Percentiles rank a stretch among this genome's conserved stretches.
Evolutionary conservation across 73 alveolate species (phyloP).

Genomic region (Paramecium tetraurelia): DNA sequence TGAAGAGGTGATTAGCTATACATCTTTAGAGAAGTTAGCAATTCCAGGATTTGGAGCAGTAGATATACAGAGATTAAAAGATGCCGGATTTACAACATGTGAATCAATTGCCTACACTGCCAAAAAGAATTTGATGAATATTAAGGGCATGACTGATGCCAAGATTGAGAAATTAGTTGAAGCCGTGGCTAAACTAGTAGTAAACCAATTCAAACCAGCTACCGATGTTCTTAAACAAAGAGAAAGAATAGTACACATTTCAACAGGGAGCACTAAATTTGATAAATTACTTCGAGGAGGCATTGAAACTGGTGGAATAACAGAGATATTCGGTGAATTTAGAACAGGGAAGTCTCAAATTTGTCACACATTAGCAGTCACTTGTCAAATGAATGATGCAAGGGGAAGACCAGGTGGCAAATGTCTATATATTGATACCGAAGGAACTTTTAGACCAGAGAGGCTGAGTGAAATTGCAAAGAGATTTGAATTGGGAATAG

Average conservation of each 20-base stretch:
- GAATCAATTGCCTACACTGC: slow-evolving; percentile 86
- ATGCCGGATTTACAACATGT: slow-evolving; percentile 91
- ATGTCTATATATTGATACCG: slow-evolving; percentile 95
- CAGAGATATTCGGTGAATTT: slow-evolving; percentile 98
- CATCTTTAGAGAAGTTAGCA: slow-evolving; percentile 78
- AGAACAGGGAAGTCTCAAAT: slow-evolving; percentile 97
- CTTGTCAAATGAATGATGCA: slow-evolving; percentile 82
- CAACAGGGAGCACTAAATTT: slow-evolving; percentile 88
- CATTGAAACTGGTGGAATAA: slow-evolving; percentile 90
- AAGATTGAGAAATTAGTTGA: slow-evolving; percentile 89
- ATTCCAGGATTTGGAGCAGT: slow-evolving; percentile 86
- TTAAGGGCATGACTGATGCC: slow-evolving; percentile 96
- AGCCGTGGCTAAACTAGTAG: slow-evolving; percentile 74
- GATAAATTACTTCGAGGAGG: slow-evolving; percentile 96
- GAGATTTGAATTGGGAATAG: slow-evolving; percentile 93
- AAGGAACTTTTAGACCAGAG: slow-evolving; percentile 97
- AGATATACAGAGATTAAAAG: slow-evolving; percentile 88
- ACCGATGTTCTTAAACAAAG: slow-evolving; percentile 77
- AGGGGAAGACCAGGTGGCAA: slow-evolving; percentile 96
- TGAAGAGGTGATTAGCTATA: background rate
- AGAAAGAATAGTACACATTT: slow-evolving; percentile 75
- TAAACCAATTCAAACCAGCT: slow-evolving; percentile 86
- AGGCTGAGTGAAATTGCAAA: slow-evolving; percentile 91
- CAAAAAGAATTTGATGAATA: slow-evolving; percentile 80
- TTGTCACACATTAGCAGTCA: slow-evolving; percentile 95